Base-by-base conservation (phyloP, 2,329 filamentous ascomycete genomes). In the Fusarium multiceps region DNA sequence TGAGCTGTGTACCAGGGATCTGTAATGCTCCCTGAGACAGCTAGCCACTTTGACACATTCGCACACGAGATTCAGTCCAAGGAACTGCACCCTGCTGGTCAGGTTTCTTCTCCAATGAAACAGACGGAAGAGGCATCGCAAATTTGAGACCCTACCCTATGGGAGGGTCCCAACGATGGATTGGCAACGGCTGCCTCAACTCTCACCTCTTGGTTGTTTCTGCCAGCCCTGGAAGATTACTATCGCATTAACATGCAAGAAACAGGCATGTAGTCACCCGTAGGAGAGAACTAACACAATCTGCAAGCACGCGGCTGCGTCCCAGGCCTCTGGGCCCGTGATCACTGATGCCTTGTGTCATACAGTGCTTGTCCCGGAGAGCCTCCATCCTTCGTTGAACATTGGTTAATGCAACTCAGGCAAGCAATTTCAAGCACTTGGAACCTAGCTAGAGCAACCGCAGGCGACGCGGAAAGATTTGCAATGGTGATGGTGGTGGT, bases 311-410 rank as follows among this genome's bases (percentile, higher is more conserved):
- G 69, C 59, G 59, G 62, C 59, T 56, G 62, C 70, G 70, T 75
- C 66, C 73, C 73, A 74, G 60, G 64, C 66, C 71, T 63, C 57
- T 51, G 73, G 73, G 73, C 62, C 61, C 55, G 56, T 64, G 50
- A 59, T 66, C 49, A 51, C 55, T 45, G 48, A 55, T 67, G 40
- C 43, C 45, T 50, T 40, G 37, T 55, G 47, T 59, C 54, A 61
- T 60, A 69, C 69, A 61, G 60, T 54, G 72, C 59, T 74, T 72
- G 63, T 71, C 66, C 72, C 69, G 62, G 71, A 58, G 62, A 59
- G 30, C 46, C 42, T 48, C 47, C 42, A 55, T 60, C 54, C 68
- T 58, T 71, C 51, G 58, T 69, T 63, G 45, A 56, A 58, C 63
- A 55, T 57, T 59, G 48, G 41, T 66, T 59, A 58, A 63, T 55